These are phyloP conservation scores for Cyclospora cayetanensis DNA, from an alignment of 169 alveolate species.

Conservation along the genomic window DNA sequence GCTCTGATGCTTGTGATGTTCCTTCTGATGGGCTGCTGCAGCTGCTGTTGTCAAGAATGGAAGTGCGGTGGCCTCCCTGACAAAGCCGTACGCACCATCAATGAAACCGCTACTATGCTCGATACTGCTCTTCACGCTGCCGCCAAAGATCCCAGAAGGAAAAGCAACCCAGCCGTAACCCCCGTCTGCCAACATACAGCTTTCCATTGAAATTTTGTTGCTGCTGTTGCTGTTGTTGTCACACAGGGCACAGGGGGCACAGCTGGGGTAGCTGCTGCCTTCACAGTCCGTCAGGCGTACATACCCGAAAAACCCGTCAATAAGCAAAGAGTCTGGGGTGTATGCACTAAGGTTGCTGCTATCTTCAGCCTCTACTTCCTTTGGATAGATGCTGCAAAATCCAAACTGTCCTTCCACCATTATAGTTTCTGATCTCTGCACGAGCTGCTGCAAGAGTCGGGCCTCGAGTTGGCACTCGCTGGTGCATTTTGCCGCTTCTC, in stretches of 20 bases:
- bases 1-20: background rate
- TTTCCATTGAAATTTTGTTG: background rate
- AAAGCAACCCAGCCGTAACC: too few relatives aligned
- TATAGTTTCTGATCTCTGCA: background rate
- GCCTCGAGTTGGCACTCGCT: background rate
- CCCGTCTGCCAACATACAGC: background rate
- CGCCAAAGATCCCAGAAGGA: background rate
- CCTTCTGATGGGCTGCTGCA: conserved; percentile 15
- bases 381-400: background rate
- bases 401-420: conserved; percentile 20
- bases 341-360: background rate
- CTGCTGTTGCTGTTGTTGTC: conserved; percentile 17
- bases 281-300: background rate
- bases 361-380: background rate
- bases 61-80: background rate
- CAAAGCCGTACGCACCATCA: conserved; percentile 16
- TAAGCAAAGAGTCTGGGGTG: background rate
- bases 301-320: background rate
- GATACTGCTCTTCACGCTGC: background rate
- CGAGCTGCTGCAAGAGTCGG: background rate
- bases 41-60: background rate
- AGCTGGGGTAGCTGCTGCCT: background rate
- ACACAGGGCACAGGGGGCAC: too few relatives aligned
- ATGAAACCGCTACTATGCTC: background rate
- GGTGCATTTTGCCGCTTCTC: background rate